These are phyloP conservation scores for Magnaporthiopsis poae DNA, from an alignment of 2,329 filamentous ascomycete genomes.

Conservation along the genomic window DNA sequence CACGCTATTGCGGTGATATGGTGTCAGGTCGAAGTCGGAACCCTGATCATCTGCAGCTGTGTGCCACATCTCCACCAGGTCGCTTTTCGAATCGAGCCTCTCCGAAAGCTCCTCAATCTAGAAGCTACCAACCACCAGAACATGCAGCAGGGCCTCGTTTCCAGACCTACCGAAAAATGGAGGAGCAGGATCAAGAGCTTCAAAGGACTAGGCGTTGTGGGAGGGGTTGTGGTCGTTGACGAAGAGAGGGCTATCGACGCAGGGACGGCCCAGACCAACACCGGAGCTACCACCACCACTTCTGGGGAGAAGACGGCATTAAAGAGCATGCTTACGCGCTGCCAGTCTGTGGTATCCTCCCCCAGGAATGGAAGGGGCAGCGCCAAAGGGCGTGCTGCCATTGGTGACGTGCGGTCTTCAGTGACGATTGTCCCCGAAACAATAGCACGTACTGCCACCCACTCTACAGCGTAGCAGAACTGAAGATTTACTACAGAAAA, in stretches of 20 bases:
- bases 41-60: constrained; percentile 2
- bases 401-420: not conserved
- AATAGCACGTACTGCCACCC: too few relatives aligned
- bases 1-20: not conserved
- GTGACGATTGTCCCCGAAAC: not conserved
- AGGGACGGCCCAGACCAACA: too few relatives aligned
- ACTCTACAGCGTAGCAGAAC: too few relatives aligned
- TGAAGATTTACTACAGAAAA: too few relatives aligned
- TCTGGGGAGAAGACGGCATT: not conserved
- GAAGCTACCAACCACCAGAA: not conserved
- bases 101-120: not conserved
- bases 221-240: not conserved
- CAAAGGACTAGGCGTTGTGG: too few relatives aligned
- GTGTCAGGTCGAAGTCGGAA: not conserved
- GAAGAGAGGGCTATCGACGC: not conserved
- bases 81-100: not conserved
- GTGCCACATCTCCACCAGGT: not conserved
- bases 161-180: not conserved
- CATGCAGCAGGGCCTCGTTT: not conserved
- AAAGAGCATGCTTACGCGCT: not conserved
- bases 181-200: not conserved
- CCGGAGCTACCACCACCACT: too few relatives aligned
- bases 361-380: not conserved
- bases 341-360: not conserved
- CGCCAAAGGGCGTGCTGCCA: not conserved